Evolutionary conservation across 306 rosid genomes (phyloP), one percentile per base, ranked within the genome.

Genomic region (Morella rubra): DNA sequence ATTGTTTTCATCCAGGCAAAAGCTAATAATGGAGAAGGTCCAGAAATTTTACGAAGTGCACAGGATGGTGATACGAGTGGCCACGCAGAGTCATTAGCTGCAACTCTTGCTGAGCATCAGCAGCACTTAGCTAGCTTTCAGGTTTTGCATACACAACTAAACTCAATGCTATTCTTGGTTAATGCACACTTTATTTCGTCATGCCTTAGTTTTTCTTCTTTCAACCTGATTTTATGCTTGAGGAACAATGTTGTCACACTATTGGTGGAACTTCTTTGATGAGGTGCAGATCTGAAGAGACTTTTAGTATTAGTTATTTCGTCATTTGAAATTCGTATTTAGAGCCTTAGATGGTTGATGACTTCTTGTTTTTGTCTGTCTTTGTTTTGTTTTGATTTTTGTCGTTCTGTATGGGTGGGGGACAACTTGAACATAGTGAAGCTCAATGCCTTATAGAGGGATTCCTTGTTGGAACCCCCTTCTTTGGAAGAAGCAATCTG

Each of bases 121-220:
- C 99, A 96, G 79, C 99, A 96, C 86, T 84, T 96, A 58, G 96
- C 97, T 79, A 96, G 99, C 89, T 91, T 92, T 89, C 99, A 96
- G 99, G 99, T 96, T 86, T 71, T 76, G 69, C 69, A 46, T 76
- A 27, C 32, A 18, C 46, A 20, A 66, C 76, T 74, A 59, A 66
- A 70, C 76, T 70, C 50, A 56, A 71, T 41, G 50, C 27, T 66
- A 42, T 66, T n/a, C 16, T 42, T n/a, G 9, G 10, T 32, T 8
- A 6, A 37, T 66, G 50, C 46, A 22, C 22, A 22, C 14, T 49
- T 58, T 13, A 19, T 58, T 32, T 49, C 52, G 11, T 49, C 4
- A 49, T 49, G 22, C 40, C 22, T 22, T 8, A 22, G 64, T 58
- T 58, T 2, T 58, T 22, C 40, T 58, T 20, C 41, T 15, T 22